Evolutionary conservation across 1,284 basidiomycete species (phyloP).

Genomic region (Cryptococcus neoformans): DNA sequence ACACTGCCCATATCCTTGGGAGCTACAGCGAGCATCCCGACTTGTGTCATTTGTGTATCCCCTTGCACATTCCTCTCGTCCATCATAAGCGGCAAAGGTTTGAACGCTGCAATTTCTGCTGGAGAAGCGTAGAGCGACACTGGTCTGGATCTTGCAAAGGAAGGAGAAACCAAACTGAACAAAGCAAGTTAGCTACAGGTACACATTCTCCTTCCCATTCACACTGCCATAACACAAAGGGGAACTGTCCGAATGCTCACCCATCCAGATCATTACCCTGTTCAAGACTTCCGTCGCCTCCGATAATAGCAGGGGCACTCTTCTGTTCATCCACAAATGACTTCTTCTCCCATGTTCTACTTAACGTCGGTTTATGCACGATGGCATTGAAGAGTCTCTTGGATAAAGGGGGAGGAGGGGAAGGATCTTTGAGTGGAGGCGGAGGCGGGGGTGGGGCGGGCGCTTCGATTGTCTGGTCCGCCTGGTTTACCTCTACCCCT

Average conservation of each 20-base stretch:
- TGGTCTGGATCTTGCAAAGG: constrained; percentile 6
- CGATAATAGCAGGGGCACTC: not conserved
- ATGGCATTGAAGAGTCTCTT: constrained; percentile 10
- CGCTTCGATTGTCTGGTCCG: not conserved
- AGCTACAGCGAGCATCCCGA: too few species aligned
- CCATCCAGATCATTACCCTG: not conserved
- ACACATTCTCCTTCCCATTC: not conserved
- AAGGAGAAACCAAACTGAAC: too few species aligned
- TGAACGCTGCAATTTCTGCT: constrained; percentile 17
- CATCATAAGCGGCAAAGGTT: constrained; percentile 4
- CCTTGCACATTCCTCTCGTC: too few species aligned
- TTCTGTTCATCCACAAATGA: constrained; percentile 13
- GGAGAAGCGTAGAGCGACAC: constrained; percentile 19
- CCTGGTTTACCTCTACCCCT: not conserved
- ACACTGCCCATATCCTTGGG: too few species aligned
- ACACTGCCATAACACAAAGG: not conserved
- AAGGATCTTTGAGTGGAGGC: not conserved
- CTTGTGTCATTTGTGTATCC: too few species aligned
- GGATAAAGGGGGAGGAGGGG: constrained; percentile 1
- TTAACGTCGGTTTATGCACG: constrained; percentile 14
- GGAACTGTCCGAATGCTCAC: not conserved
- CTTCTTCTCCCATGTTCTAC: constrained; percentile 23
- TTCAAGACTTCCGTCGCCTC: not conserved
- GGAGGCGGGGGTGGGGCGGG: not conserved
- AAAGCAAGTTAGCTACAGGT: not conserved